A percentile compares a stretch with the other conserved stretches of the same genome.
Evolutionary conservation across 2,329 filamentous ascomycete species (phyloP).

Genomic region (Coniochaeta hoffmannii): DNA sequence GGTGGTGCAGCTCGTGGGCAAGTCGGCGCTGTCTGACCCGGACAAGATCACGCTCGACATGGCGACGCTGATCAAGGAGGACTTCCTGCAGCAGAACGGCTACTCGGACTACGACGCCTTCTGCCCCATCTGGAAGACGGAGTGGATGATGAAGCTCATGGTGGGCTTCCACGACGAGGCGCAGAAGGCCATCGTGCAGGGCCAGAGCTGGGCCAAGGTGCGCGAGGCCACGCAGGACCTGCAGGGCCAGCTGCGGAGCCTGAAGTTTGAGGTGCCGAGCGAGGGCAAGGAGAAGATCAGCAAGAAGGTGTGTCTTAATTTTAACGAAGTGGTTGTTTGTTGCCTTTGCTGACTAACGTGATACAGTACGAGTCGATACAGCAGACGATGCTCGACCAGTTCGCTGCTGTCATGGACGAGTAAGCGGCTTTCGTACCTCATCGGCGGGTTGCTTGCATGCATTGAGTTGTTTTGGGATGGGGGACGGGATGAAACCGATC

Average conservation of each 20-base stretch:
- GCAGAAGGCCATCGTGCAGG: slow-evolving; percentile 88
- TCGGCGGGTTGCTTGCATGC: not conserved
- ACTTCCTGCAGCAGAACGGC: slow-evolving; percentile 98
- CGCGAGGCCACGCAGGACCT: slow-evolving; percentile 84
- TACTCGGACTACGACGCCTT: slow-evolving; percentile 99
- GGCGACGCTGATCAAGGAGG: slow-evolving; percentile 87
- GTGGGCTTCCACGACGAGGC: slow-evolving; percentile 96
- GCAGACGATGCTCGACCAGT: slow-evolving; percentile 93
- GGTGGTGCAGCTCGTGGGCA: slow-evolving; percentile 96
- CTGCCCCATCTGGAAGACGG: slow-evolving; percentile 98
- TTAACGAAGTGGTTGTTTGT: not conserved
- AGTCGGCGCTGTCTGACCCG: slow-evolving; percentile 88
- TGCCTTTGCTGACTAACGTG: slow-evolving; percentile 17
- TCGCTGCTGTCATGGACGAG: slow-evolving; percentile 92
- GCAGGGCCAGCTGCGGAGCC: slow-evolving; percentile 74
- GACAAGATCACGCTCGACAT: slow-evolving; percentile 99
- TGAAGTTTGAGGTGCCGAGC: slow-evolving; percentile 93
- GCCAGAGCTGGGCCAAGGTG: slow-evolving; percentile 87
- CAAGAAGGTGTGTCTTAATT: slow-evolving; percentile 62
- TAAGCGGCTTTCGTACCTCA: slow-evolving; percentile 36
- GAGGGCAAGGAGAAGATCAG: slow-evolving; percentile 73
- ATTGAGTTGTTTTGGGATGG: not conserved
- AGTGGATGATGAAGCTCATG: slow-evolving; percentile 99
- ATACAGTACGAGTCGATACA: slow-evolving; percentile 81
- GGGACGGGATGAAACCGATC: not conserved